Evolutionary conservation across 2,329 filamentous ascomycete genomes (phyloP).

Genomic region (Fusarium sp.): DNA sequence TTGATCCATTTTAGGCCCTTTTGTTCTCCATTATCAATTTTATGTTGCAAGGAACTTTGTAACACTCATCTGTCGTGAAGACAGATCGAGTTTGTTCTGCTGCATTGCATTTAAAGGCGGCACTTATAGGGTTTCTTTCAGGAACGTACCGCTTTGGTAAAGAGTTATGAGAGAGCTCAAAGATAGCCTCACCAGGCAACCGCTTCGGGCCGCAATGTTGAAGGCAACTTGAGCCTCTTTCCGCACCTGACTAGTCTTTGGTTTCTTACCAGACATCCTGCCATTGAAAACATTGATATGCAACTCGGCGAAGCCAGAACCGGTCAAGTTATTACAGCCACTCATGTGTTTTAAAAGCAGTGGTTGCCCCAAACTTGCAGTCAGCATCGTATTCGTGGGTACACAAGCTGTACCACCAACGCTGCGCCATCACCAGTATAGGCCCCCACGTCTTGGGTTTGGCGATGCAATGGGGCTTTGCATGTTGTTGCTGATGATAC

Average conservation of each 20-base stretch:
- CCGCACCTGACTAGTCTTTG: not conserved
- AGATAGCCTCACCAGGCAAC: not conserved
- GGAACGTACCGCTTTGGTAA: not conserved
- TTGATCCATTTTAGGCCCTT: constrained; percentile 45
- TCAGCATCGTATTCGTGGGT: constrained; percentile 40
- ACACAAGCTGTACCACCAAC: constrained; percentile 30
- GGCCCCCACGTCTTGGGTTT: not conserved
- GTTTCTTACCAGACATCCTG: not conserved
- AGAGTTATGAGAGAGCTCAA: not conserved
- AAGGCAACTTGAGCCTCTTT: constrained; percentile 9
- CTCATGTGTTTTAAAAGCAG: constrained; percentile 9
- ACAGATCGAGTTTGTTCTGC: not conserved
- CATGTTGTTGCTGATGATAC: constrained; percentile 10
- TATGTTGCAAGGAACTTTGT: constrained; percentile 5
- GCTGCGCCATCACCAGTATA: constrained; percentile 26
- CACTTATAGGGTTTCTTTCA: not conserved
- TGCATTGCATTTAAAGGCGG: not conserved
- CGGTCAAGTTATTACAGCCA: constrained; percentile 25
- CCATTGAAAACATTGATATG: not conserved
- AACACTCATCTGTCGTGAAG: not conserved
- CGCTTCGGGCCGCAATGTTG: not conserved
- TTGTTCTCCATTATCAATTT: constrained; percentile 14
- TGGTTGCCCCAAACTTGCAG: constrained; percentile 23
- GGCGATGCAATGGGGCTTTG: constrained; percentile 24
- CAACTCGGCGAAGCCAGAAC: constrained; percentile 7